Percentiles rank a stretch among this genome's conserved stretches.
Evolutionary conservation across 257 asterid genomes (phyloP).

Genomic region (Jacaranda copaia): DNA sequence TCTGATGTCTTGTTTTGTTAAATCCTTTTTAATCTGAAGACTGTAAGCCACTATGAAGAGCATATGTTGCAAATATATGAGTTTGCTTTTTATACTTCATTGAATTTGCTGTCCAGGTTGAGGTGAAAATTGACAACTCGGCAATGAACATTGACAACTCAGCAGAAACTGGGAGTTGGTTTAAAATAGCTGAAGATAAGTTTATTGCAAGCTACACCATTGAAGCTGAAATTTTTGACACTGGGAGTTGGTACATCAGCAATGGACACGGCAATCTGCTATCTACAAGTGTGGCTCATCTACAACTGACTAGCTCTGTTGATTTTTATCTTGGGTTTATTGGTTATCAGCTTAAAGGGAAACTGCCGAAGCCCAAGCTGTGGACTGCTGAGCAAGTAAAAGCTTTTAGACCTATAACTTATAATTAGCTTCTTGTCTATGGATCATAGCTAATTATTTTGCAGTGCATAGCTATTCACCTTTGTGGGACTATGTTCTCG

Average conservation of each 20-base stretch:
- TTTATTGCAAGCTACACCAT: constrained; percentile 59
- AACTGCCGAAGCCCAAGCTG: constrained; percentile 75
- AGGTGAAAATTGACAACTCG: constrained; percentile 74
- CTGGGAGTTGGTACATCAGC: constrained; percentile 55
- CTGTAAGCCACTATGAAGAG: constrained; percentile 18
- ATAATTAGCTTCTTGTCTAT: constrained; percentile 21
- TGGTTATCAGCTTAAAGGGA: constrained; percentile 78
- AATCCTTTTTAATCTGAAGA: constrained; percentile 14
- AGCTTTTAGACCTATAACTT: constrained; percentile 30
- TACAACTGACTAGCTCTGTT: constrained; percentile 57
- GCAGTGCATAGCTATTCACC: not conserved
- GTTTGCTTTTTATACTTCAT: constrained; percentile 25
- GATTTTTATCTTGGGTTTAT: constrained; percentile 72
- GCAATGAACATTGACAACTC: constrained; percentile 58
- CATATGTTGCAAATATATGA: constrained; percentile 4
- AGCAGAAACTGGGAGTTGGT: constrained; percentile 54
- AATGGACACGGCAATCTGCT: constrained; percentile 54
- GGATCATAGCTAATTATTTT: constrained; percentile 3
- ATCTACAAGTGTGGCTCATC: constrained; percentile 61
- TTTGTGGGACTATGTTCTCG: no score
- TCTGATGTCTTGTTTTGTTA: constrained; percentile 27
- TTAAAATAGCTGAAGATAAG: constrained; percentile 52
- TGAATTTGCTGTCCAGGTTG: constrained; percentile 66
- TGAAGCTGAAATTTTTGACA: constrained; percentile 85
- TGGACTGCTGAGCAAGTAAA: constrained; percentile 96